Base-by-base conservation (phyloP, 306 rosid genomes). In the Phaseolus lunatus region DNA sequence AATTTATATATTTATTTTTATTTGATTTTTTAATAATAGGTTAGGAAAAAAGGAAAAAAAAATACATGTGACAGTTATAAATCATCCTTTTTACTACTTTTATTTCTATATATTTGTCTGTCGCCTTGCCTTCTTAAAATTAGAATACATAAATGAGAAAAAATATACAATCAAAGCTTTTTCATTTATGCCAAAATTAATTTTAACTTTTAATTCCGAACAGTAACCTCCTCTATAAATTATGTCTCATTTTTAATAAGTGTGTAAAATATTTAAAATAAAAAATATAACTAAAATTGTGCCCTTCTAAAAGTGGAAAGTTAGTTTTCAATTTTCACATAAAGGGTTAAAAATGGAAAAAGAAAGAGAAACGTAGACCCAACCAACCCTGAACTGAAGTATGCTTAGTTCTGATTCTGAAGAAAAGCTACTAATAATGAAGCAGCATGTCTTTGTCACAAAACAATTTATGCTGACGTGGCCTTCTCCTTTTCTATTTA, bases 331-430 rank as follows among this genome's bases (percentile, higher is more conserved):
- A 33, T 33, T 33, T 33, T 33, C 8, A 5, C 39, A 33, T 33
- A 33, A 33, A 33, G 12, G 13, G 44, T 22, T 3, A 59, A 27
- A 27, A 75, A 16, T 24, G 16, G 0, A 31, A 61, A 47, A 65
- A 7, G 8, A 45, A 63, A 29, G 13, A 29, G 70, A 18, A 27
- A 0, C 6, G 39, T 20, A 78, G 39, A 58, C 16, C 18, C 7
- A 39, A 39, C 44, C 44, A 22, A 78, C 33, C n/a, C 70, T 45
- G 43, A 78, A 58, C 63, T 33, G 54, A 79, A 59, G 35, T 23
- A 53, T 53, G 77, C 66, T 56, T 79, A 70, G 64, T 78, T 78
- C 29, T 45, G 47, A 69, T 78, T 78, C 16, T 20, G 47, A 58
- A 58, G 43, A 59, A 64, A 77, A 14, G 18, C 2, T 52, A 5